Conservation (phyloP, 495 filamentous ascomycete species). For the Lineolata rhizophorae region DNA sequence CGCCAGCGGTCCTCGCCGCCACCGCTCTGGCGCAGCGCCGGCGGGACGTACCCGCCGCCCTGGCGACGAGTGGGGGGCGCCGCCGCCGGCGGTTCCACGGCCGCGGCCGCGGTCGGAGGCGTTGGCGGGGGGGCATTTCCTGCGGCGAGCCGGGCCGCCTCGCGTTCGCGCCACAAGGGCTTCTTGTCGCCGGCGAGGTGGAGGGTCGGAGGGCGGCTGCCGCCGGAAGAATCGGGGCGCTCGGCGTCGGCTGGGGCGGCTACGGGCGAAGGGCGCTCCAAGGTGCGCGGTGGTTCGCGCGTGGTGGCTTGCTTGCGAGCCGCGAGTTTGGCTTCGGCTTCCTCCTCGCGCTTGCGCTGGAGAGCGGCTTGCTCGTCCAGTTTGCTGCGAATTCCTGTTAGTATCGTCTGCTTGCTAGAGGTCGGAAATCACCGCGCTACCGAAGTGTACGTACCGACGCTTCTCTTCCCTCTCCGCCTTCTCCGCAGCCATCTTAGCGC, state of each 20-base stretch:
- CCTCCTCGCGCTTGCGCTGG: constrained; percentile 47
- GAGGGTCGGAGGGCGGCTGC: constrained; percentile 47
- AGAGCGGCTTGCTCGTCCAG: constrained; percentile 40
- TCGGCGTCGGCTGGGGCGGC: constrained; percentile 7
- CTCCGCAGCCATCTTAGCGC: constrained; percentile 37
- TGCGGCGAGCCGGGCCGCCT: constrained; percentile 35
- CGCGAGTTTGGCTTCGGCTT: constrained; percentile 33
- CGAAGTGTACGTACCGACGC: constrained; percentile 33
- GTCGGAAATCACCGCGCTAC: background rate
- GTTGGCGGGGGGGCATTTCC: constrained; percentile 11
- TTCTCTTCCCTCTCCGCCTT: constrained; percentile 72
- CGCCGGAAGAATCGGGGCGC: constrained; percentile 15
- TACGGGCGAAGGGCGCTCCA: constrained; percentile 11
- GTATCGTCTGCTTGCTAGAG: background rate
- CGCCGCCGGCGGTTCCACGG: constrained; percentile 10
- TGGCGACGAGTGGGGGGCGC: constrained; percentile 4
- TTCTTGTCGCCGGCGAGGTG: constrained; percentile 43
- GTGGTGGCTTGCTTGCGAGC: constrained; percentile 25
- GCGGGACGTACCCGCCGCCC: constrained; percentile 15
- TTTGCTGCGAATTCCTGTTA: constrained; percentile 23
- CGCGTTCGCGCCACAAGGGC: constrained; percentile 66
- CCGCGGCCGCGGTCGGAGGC: constrained; percentile 11
- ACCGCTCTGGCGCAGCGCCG: constrained; percentile 12
- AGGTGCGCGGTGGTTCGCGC: too few relatives aligned
- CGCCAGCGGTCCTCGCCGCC: constrained; percentile 9